Percentiles rank a stretch among this genome's conserved stretches.
Evolutionary conservation across 129 eudicot genomes (phyloP).

Genomic region (Sambucus nigra): DNA sequence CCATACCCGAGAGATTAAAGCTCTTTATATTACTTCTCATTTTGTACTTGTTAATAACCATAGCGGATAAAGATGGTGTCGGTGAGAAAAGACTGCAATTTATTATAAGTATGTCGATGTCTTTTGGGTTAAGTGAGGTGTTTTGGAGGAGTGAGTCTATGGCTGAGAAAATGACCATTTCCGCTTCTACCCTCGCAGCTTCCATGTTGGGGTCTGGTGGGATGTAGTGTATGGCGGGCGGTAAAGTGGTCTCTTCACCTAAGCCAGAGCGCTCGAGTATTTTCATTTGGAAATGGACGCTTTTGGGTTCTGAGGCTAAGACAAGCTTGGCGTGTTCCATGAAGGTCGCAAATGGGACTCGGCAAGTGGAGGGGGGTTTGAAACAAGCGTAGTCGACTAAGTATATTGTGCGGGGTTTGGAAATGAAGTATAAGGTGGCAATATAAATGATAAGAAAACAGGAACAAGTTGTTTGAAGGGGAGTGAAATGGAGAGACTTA

Average conservation of each 20-base stretch:
- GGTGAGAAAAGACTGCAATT: conserved; percentile 69
- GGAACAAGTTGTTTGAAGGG: conserved; percentile 20
- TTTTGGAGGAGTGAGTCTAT: conserved; percentile 48
- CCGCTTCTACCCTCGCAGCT: conserved; percentile 48
- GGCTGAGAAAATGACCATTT: conserved; percentile 40
- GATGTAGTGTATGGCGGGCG: conserved; percentile 40
- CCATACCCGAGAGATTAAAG: conserved; percentile 68
- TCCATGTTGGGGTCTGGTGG: conserved; percentile 41
- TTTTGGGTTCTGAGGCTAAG: conserved; percentile 36
- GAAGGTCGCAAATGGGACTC: conserved; percentile 45
- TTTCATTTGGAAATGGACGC: conserved; percentile 40
- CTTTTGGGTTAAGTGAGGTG: conserved; percentile 47
- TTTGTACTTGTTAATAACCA: conserved; percentile 54
- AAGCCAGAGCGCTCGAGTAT: conserved; percentile 64
- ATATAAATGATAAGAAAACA: conserved; percentile 22
- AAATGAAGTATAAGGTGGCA: conserved; percentile 31
- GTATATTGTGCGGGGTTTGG: conserved; percentile 47
- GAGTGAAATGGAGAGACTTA: conserved; percentile 18
- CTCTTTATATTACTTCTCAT: conserved; percentile 53
- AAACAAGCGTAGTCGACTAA: conserved; percentile 58
- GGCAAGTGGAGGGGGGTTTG: conserved; percentile 43
- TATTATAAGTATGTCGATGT: conserved; percentile 51
- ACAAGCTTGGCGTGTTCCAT: conserved; percentile 37
- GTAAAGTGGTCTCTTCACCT: conserved; percentile 65
- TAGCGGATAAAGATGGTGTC: conserved; percentile 55